Conservation (phyloP, 805 yeast species). For the Kuraishia cidri region DNA sequence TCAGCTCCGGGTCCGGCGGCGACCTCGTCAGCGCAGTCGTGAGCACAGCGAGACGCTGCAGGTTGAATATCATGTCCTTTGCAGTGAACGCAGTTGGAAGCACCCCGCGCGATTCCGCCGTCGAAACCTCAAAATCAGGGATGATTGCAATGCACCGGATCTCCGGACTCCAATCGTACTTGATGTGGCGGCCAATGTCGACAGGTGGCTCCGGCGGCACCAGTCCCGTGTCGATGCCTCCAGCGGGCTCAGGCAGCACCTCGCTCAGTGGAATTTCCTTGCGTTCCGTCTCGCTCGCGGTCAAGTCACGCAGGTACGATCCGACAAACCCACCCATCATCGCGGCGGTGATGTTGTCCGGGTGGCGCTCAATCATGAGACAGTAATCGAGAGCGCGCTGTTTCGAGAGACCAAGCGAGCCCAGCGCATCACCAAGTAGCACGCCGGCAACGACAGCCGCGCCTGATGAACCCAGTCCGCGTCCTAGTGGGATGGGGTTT, state of each 20-base stretch:
- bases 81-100: slow-evolving; percentile 74
- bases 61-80: slow-evolving; percentile 80
- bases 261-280: slow-evolving; percentile 81
- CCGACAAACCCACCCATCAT: slow-evolving; percentile 99
- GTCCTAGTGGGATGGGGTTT: slow-evolving; percentile 93
- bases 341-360: slow-evolving; percentile 97
- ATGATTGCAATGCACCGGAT: slow-evolving; percentile 87
- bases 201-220: slow-evolving; percentile 78
- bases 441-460: slow-evolving; percentile 99
- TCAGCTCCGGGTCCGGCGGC: slow-evolving; percentile 74
- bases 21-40: slow-evolving; percentile 86
- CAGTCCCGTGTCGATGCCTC: slow-evolving; percentile 59
- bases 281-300: slow-evolving; percentile 60
- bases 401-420: slow-evolving; percentile 62
- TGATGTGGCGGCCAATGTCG: slow-evolving; percentile 81
- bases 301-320: slow-evolving; percentile 77
- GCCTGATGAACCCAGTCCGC: slow-evolving; percentile 96
- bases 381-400: slow-evolving; percentile 89
- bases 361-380: slow-evolving; percentile 95
- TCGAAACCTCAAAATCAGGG: slow-evolving; percentile 90
- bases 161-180: slow-evolving; percentile 73
- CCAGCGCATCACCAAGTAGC: slow-evolving; percentile 79
- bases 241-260: slow-evolving; percentile 72
- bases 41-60: slow-evolving; percentile 87
- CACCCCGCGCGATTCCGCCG: slow-evolving; percentile 86